Evolutionary conservation across 208 protist genomes (phyloP).

Genomic region (Phytomonas serpens): DNA sequence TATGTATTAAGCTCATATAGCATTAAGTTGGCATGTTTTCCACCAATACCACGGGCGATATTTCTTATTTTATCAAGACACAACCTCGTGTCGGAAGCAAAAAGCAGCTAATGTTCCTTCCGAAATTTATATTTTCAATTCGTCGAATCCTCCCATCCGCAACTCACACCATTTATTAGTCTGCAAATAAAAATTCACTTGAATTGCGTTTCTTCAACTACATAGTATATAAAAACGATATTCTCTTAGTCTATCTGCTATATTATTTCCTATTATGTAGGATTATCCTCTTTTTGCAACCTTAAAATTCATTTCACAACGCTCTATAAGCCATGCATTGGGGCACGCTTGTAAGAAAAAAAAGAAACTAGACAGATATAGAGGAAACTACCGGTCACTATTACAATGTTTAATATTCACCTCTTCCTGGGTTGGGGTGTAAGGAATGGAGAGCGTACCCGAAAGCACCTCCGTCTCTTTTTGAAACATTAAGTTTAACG

Average conservation of each 20-base stretch:
- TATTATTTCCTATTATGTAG: slow-evolving; percentile 5
- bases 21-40: neutral
- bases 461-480: neutral
- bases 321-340: neutral
- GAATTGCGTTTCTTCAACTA: neutral
- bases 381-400: neutral
- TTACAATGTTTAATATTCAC: neutral
- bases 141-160: neutral
- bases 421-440: neutral
- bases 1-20: neutral
- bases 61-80: neutral
- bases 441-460: neutral
- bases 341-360: neutral
- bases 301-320: neutral
- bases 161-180: neutral
- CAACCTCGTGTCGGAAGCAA: neutral
- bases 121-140: neutral
- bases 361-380: neutral
- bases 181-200: neutral
- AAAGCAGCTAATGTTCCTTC: neutral
- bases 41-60: neutral
- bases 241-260: neutral
- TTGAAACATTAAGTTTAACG: neutral
- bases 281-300: neutral
- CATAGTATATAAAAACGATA: neutral